phyloP scores from a whole-genome alignment of 768 basidiomycete species.

The Macrolepiota dolichaula region DNA sequence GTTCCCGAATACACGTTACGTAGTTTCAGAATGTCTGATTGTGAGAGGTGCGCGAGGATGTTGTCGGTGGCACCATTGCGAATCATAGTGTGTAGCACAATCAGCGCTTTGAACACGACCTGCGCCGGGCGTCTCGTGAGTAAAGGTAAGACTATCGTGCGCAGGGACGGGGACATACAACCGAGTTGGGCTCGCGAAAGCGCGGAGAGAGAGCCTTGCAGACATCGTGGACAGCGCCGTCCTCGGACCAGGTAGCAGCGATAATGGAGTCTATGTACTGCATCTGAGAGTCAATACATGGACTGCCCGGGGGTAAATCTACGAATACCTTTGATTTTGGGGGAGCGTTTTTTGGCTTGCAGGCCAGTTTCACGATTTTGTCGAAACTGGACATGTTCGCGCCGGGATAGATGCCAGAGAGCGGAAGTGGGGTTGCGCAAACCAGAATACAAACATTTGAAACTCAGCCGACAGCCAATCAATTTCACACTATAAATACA shows the following conservation, averaged over 20 bases:
- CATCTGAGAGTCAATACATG: conserved; percentile 6
- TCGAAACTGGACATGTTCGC: conserved; percentile 71
- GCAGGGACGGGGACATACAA: conserved; percentile 48
- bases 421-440: background rate
- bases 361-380: conserved; percentile 94
- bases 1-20: conserved; percentile 76
- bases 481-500: conserved; percentile 4
- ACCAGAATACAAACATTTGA: conserved; percentile 6
- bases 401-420: background rate
- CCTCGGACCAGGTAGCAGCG: conserved; percentile 94
- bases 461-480: conserved; percentile 8
- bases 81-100: conserved; percentile 95
- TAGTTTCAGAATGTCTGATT: conserved; percentile 77
- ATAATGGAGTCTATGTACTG: conserved; percentile 97
- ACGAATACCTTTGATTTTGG: conserved; percentile 86
- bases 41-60: conserved; percentile 78
- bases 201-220: conserved; percentile 83
- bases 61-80: conserved; percentile 96
- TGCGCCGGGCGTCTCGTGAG: conserved; percentile 26
- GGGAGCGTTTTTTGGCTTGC: conserved; percentile 94
- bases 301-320: background rate
- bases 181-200: conserved; percentile 87
- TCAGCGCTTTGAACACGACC: conserved; percentile 97
- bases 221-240: conserved; percentile 90
- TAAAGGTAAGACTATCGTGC: background rate